Evolutionary conservation across 139 green algal genomes (phyloP).

Genomic region (Chlamydomonas eustigma): DNA sequence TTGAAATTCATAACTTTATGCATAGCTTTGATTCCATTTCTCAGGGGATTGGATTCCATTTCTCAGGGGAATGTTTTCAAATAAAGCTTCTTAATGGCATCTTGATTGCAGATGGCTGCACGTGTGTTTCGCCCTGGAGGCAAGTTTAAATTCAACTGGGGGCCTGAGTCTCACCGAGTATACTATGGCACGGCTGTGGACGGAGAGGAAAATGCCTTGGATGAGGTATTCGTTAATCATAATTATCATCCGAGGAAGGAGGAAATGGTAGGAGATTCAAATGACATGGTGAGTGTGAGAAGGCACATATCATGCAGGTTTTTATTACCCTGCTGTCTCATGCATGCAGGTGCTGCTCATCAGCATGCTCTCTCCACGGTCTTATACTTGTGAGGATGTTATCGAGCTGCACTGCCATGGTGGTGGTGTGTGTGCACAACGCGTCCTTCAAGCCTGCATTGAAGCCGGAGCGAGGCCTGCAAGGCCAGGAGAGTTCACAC

Average conservation of each 20-base stretch:
- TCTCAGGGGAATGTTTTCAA: no score
- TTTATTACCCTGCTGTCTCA: background rate
- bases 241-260: no score
- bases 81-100: no score
- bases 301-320: background rate
- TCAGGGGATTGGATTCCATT: no score
- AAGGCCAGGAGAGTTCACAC: conserved; percentile 90
- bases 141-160: conserved; percentile 35
- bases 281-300: no score
- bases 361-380: conserved; percentile 75
- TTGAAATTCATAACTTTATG: no score
- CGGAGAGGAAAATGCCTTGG: conserved; percentile 32
- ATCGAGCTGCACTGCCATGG: conserved; percentile 94
- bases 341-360: conserved; percentile 58
- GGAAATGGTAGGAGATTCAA: no score
- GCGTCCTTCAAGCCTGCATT: conserved; percentile 73
- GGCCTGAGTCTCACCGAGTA: conserved; percentile 68
- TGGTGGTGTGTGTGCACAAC: conserved; percentile 68
- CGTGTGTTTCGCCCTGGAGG: conserved; percentile 53
- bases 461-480: conserved; percentile 74
- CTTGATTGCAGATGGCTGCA: conserved; percentile 13
- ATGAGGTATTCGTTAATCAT: conserved; percentile 61
- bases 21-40: no score
- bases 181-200: conserved; percentile 78
- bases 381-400: conserved; percentile 95